Percentiles rank a stretch among this genome's conserved stretches.
These are phyloP conservation scores for Tillandsia leiboldiana DNA, from an alignment of 176 grass and related monocot genomes.

Conservation along the genomic window DNA sequence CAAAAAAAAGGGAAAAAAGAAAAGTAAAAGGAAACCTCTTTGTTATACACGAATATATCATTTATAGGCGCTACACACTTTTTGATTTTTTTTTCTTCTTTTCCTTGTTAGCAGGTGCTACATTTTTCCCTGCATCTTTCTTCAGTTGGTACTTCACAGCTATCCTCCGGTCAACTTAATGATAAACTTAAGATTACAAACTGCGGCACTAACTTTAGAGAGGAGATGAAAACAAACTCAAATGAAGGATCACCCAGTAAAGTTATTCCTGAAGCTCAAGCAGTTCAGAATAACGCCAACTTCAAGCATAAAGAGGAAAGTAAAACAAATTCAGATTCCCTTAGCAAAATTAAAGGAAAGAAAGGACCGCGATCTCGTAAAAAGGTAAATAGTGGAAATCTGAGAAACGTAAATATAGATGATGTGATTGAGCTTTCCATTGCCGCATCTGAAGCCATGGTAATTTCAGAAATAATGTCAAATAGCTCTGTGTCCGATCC, in stretches of 20 bases:
- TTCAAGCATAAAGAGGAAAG: slow-evolving; percentile 7
- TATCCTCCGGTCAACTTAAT: slow-evolving; percentile 26
- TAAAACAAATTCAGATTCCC: slow-evolving; percentile 23
- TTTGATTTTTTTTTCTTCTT: slow-evolving; percentile 11
- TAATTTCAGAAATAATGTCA: slow-evolving; percentile 57
- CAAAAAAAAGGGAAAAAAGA: no score
- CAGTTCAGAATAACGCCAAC: slow-evolving; percentile 12
- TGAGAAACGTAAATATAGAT: slow-evolving; percentile 38
- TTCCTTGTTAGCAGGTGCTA: slow-evolving; percentile 28
- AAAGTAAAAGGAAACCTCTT: no score
- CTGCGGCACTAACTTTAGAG: neutral
- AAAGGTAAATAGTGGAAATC: slow-evolving; percentile 31
- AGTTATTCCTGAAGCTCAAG: slow-evolving; percentile 24
- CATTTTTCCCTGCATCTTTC: slow-evolving; percentile 64
- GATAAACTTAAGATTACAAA: slow-evolving; percentile 23
- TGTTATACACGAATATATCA: no score
- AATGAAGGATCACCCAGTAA: slow-evolving; percentile 5
- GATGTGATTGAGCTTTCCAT: slow-evolving; percentile 76
- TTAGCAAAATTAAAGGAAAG: slow-evolving; percentile 25
- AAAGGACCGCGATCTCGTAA: slow-evolving; percentile 6
- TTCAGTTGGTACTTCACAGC: slow-evolving; percentile 31
- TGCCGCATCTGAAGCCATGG: slow-evolving; percentile 89
- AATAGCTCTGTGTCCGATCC: slow-evolving; percentile 24
- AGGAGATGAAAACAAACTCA: neutral
- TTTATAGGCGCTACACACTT: neutral